These are phyloP conservation scores for Cryphonectria parasitica DNA, from an alignment of 2,329 filamentous ascomycete species.

Conservation along the genomic window DNA sequence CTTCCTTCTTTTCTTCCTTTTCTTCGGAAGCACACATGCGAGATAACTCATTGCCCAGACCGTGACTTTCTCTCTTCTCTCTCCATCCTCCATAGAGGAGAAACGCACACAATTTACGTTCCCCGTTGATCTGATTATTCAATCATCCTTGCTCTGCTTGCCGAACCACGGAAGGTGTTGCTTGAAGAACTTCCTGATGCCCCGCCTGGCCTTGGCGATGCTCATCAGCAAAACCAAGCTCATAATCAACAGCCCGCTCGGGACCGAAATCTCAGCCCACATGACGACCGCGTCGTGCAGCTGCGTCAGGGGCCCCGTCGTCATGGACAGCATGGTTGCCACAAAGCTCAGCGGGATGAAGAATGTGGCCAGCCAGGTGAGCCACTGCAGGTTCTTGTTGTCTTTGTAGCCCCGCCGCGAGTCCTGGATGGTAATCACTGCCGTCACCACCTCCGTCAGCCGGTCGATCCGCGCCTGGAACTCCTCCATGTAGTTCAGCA, in stretches of 20 bases:
- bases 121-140: too few species aligned
- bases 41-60: too few species aligned
- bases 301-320: slow-evolving; percentile 24
- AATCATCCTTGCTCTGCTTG: not conserved
- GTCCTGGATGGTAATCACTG: slow-evolving; percentile 39
- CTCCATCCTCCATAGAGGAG: not conserved
- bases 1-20: too few species aligned
- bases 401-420: slow-evolving; percentile 37
- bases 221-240: slow-evolving; percentile 21
- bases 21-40: too few species aligned
- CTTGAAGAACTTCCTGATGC: slow-evolving; percentile 15
- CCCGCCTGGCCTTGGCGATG: slow-evolving; percentile 24
- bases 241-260: slow-evolving; percentile 25
- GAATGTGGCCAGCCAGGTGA: slow-evolving; percentile 40
- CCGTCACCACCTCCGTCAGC: slow-evolving; percentile 38
- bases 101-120: too few species aligned
- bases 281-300: slow-evolving; percentile 20
- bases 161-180: slow-evolving; percentile 12
- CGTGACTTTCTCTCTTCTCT: not conserved
- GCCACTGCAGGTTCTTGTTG: slow-evolving; percentile 38
- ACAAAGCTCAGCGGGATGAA: slow-evolving; percentile 41
- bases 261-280: slow-evolving; percentile 24
- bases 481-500: slow-evolving; percentile 37
- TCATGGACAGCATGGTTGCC: slow-evolving; percentile 39
- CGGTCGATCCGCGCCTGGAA: slow-evolving; percentile 40